Evolutionary conservation across 2,329 filamentous ascomycete genomes (phyloP), one percentile per base, ranked within the genome.

Genomic region (Sporothrix pallida): DNA sequence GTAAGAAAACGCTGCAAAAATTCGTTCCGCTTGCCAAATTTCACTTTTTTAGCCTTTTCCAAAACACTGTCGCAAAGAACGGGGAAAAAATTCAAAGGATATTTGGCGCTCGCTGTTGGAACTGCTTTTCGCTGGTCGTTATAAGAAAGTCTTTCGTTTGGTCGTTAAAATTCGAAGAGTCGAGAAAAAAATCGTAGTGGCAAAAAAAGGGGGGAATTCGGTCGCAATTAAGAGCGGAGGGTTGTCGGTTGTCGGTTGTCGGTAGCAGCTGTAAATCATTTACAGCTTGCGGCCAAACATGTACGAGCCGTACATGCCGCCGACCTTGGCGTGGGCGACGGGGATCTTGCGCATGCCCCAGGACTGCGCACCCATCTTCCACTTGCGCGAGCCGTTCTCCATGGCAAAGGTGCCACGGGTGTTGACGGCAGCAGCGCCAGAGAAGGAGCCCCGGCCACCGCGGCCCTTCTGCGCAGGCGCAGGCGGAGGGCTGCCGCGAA

Each of bases 261-360:
- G 50, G 73, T 58, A 70, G 72, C 54, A 58, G 42, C 17, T 8
- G 5, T 23, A 17, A 17, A 4, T 15, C 46, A 6, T 46, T 84
- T 81, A 90, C 73, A 90, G 81, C 79, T 87, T 86, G 77, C 87
- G 83, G 78, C 87, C 87, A 82, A 90, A 90, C 88, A 90, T 90
- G 78, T 87, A 90, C 31, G 84, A 87, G 26, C 96, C 96, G 80
- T 98, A 98, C 80, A 97, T 97, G 75, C 94, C 94, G 78, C 97
- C 96, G 37, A 98, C 92, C 81, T 98, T 95, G 71, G 95, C 93
- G 79, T 90, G 89, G 37, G 93, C 94, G 77, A 98, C 91, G n/a
- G 95, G 97, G 58, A 98, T 87, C 84, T 98, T 96, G 76, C 92
- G 87, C 90, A 94, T 94, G 52, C 93, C 93, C 93, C 93, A 95